Conservation (phyloP, 2,329 filamentous ascomycete genomes). For the Coniochaeta hoffmannii region DNA sequence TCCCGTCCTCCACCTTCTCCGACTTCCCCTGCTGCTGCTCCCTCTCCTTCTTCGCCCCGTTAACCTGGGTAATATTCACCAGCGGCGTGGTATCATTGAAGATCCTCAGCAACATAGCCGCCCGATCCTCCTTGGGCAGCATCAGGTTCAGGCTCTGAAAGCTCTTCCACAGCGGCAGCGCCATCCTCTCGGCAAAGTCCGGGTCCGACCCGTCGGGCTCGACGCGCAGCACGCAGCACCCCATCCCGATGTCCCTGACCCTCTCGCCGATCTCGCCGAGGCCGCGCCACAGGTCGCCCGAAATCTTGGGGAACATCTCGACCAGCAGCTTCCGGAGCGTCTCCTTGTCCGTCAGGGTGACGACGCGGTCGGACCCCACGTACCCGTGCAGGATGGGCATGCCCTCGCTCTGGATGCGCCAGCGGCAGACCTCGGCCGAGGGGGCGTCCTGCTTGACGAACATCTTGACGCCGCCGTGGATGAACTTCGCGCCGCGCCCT, state of each 20-base stretch:
- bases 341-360: conserved; percentile 67
- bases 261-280: conserved; percentile 84
- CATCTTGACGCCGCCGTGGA: conserved; percentile 97
- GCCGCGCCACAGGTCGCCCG: conserved; percentile 63
- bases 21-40: conserved; percentile 18
- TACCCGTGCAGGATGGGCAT: conserved; percentile 87
- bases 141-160: conserved; percentile 90
- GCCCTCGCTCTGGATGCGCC: conserved; percentile 94
- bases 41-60: conserved; percentile 36
- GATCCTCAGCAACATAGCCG: conserved; percentile 82
- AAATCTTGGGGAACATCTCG: conserved; percentile 94
- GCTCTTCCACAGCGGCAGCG: conserved; percentile 90
- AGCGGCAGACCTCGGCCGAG: conserved; percentile 76
- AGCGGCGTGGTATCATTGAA: conserved; percentile 86
- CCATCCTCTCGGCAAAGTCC: conserved; percentile 67
- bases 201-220: conserved; percentile 62
- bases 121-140: conserved; percentile 94
- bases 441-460: conserved; percentile 97
- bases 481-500: conserved; percentile 85
- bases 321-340: conserved; percentile 78
- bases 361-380: conserved; percentile 69
- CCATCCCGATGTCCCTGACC: conserved; percentile 73
- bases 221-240: conserved; percentile 83
- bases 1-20: conserved; percentile 4
- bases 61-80: conserved; percentile 52